Evolutionary conservation across 2,329 filamentous ascomycete genomes (phyloP).

Genomic region (Colletotrichum trifolii): DNA sequence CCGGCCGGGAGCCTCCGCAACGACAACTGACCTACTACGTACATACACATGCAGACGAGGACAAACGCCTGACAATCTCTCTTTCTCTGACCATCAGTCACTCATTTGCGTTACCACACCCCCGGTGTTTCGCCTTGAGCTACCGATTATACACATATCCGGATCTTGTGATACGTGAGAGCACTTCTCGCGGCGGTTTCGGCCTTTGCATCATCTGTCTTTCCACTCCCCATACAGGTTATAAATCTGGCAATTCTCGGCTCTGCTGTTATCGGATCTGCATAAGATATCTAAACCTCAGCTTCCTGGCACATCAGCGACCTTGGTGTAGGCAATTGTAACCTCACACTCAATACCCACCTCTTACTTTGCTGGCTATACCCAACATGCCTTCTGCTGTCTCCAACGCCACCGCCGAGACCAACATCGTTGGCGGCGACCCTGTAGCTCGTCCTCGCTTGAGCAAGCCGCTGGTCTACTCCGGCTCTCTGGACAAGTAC

Average conservation of each 20-base stretch:
- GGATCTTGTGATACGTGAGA: slow-evolving; percentile 10
- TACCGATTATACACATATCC: slow-evolving; percentile 1
- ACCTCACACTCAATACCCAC: neutral
- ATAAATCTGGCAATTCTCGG: slow-evolving; percentile 19
- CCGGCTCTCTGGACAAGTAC: slow-evolving; percentile 53
- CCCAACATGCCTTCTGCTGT: slow-evolving; percentile 50
- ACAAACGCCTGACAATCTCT: slow-evolving; percentile 32
- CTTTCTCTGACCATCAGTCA: slow-evolving; percentile 20
- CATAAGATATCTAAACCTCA: slow-evolving; percentile 10
- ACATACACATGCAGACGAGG: slow-evolving; percentile 14
- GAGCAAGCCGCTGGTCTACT: slow-evolving; percentile 51
- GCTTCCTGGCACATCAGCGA: neutral
- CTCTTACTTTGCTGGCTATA: neutral
- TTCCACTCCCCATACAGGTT: neutral
- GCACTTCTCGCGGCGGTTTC: slow-evolving; percentile 9
- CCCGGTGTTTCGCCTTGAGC: slow-evolving; percentile 22
- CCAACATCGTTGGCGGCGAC: slow-evolving; percentile 46
- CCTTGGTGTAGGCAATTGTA: neutral
- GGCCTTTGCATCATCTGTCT: slow-evolving; percentile 4
- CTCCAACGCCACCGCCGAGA: slow-evolving; percentile 28
- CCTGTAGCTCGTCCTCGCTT: slow-evolving; percentile 44
- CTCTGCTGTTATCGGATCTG: slow-evolving; percentile 21
- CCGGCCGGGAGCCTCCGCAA: slow-evolving; percentile 26
- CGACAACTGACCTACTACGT: neutral
- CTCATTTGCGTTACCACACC: neutral